These are phyloP conservation scores for Volvariella surrecta DNA, from an alignment of 1,284 basidiomycete genomes.

Conservation along the genomic window DNA sequence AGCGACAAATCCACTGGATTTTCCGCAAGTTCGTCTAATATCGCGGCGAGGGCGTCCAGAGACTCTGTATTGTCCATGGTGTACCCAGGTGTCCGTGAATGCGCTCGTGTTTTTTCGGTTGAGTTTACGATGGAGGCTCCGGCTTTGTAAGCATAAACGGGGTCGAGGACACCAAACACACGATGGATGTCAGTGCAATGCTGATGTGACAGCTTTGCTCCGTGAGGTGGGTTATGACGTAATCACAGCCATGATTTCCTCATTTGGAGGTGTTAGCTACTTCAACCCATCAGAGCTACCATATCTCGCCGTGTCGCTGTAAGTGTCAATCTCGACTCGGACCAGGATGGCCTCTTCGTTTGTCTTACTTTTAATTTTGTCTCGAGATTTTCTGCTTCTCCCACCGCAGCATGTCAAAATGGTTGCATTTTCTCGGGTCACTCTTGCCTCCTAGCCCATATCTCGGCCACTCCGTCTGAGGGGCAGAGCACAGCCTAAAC, in stretches of 20 bases:
- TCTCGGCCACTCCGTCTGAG: conserved; percentile 1
- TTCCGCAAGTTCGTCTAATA: conserved; percentile 48
- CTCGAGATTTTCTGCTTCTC: neutral
- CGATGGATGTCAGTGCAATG: too few relatives aligned
- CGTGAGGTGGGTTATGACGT: too few relatives aligned
- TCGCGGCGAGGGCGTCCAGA: conserved; percentile 51
- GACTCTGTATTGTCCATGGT: conserved; percentile 34
- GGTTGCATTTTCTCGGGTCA: neutral
- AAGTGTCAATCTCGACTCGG: neutral
- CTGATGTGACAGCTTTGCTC: too few relatives aligned
- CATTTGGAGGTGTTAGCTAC: neutral
- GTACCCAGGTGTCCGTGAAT: too few relatives aligned
- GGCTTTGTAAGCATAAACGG: too few relatives aligned
- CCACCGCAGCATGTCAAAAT: neutral
- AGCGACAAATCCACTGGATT: conserved; percentile 52
- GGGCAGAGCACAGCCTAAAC: neutral
- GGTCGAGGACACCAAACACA: too few relatives aligned
- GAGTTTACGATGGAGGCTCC: too few relatives aligned
- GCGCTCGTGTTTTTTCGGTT: too few relatives aligned
- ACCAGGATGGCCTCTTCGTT: neutral
- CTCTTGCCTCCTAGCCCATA: neutral
- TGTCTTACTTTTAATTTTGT: neutral
- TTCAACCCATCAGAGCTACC: too few relatives aligned
- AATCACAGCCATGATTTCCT: neutral
- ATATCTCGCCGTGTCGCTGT: neutral